Conservation (phyloP, 805 yeast species). For the Starmerella powellii region DNA sequence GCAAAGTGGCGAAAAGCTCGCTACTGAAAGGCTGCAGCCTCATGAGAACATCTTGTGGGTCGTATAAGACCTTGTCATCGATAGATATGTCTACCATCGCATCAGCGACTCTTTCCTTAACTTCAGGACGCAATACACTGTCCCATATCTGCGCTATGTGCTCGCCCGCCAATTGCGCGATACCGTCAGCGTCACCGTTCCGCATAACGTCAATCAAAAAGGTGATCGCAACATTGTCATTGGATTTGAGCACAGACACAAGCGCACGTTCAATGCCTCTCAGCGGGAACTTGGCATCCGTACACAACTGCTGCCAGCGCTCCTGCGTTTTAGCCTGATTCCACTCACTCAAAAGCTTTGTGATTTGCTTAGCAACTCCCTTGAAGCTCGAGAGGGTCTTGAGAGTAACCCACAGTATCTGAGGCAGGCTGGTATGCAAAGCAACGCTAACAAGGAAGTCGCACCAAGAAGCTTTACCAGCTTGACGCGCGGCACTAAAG, state of each 20-base stretch:
- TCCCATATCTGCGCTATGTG: slow-evolving; percentile 47
- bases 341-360: slow-evolving; percentile 37
- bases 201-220: slow-evolving; percentile 45
- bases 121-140: slow-evolving; percentile 40
- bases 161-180: slow-evolving; percentile 33
- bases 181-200: slow-evolving; percentile 32
- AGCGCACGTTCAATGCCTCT: slow-evolving; percentile 45
- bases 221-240: slow-evolving; percentile 51
- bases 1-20: slow-evolving; percentile 45
- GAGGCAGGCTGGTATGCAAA: slow-evolving; percentile 37
- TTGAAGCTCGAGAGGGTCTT: slow-evolving; percentile 34
- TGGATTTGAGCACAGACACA: slow-evolving; percentile 47
- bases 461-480: slow-evolving; percentile 24
- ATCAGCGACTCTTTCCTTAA: slow-evolving; percentile 46
- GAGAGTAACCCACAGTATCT: slow-evolving; percentile 43
- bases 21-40: slow-evolving; percentile 43
- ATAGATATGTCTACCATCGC: slow-evolving; percentile 47
- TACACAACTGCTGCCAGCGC: slow-evolving; percentile 15
- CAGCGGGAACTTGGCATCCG: slow-evolving; percentile 32
- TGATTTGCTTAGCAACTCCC: slow-evolving; percentile 33
- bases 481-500: slow-evolving; percentile 28
- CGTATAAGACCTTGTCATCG: slow-evolving; percentile 33
- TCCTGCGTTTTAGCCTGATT: slow-evolving; percentile 24
- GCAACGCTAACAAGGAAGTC: slow-evolving; percentile 23
- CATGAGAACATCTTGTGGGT: slow-evolving; percentile 38